These are phyloP conservation scores for Entrophospora sp. DNA, from an alignment of 192 early-diverging fungal genomes.

Conservation along the genomic window DNA sequence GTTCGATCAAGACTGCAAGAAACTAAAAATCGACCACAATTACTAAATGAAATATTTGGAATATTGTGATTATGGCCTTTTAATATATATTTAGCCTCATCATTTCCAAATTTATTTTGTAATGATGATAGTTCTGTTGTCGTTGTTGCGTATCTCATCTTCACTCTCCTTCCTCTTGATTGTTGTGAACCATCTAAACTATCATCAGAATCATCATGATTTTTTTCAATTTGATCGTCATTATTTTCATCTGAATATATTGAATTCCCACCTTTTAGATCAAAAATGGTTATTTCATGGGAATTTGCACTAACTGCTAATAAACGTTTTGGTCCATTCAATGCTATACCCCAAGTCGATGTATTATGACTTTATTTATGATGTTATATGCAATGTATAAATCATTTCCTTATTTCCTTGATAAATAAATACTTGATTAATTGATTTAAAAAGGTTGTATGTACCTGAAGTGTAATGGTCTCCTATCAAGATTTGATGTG, in stretches of 20 bases:
- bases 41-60: conserved; percentile 45
- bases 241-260: no score
- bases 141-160: neutral
- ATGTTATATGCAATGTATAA: neutral
- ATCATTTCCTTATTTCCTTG: neutral
- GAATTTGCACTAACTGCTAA: conserved; percentile 49
- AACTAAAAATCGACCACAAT: conserved; percentile 45
- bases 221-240: neutral
- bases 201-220: neutral
- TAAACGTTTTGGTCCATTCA: conserved; percentile 40
- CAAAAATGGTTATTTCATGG: conserved; percentile 17
- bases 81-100: conserved; percentile 24
- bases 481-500: conserved; percentile 29
- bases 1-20: conserved; percentile 44
- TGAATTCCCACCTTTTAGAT: neutral
- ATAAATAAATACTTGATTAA: neutral
- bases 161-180: no score
- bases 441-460: neutral
- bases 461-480: conserved; percentile 37
- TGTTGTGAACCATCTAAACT: neutral
- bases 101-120: neutral
- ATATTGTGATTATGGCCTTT: conserved; percentile 54
- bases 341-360: conserved; percentile 53
- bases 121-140: neutral
- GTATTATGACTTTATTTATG: conserved; percentile 21